Percentiles rank a stretch among this genome's conserved stretches.
These are phyloP conservation scores for Globisporangium perplexum DNA, from an alignment of 352 stramenopile genomes.

Conservation along the genomic window DNA sequence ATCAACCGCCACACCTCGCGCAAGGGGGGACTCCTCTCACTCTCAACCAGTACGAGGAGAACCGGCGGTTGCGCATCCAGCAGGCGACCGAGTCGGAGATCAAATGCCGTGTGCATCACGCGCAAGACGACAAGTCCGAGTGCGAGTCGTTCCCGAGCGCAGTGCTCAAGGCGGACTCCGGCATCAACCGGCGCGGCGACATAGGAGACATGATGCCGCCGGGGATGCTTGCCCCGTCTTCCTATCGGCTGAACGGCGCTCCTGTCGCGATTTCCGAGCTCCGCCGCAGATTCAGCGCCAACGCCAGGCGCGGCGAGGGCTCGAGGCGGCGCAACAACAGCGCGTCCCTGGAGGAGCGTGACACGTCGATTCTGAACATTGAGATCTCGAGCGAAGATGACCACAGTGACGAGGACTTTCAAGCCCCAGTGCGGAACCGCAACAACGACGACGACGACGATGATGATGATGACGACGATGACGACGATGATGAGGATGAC, in stretches of 20 bases:
- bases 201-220: conserved; percentile 2
- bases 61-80: conserved; percentile 52
- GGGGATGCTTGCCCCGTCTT: conserved; percentile 24
- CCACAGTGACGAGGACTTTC: conserved; percentile 82
- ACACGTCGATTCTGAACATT: conserved; percentile 78
- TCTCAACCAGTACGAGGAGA: conserved; percentile 46
- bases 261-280: conserved; percentile 70
- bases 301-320: conserved; percentile 16
- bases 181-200: neutral
- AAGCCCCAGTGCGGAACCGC: conserved; percentile 31
- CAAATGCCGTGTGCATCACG: conserved; percentile 49
- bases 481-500: conserved; percentile 46
- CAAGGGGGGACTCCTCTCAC: conserved; percentile 20
- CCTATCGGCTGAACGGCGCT: conserved; percentile 68
- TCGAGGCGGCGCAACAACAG: conserved; percentile 26
- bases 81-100: conserved; percentile 67
- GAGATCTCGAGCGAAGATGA: conserved; percentile 87
- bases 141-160: conserved; percentile 46
- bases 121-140: conserved; percentile 34
- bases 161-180: neutral
- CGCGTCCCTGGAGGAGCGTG: conserved; percentile 60
- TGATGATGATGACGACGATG: conserved; percentile 24
- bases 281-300: conserved; percentile 28
- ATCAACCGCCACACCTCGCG: conserved; percentile 58
- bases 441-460: conserved; percentile 36